Evolutionary conservation across 306 rosid species (phyloP), one percentile per base, ranked within the genome.

Genomic region (Gynostemma pentaphyllum): DNA sequence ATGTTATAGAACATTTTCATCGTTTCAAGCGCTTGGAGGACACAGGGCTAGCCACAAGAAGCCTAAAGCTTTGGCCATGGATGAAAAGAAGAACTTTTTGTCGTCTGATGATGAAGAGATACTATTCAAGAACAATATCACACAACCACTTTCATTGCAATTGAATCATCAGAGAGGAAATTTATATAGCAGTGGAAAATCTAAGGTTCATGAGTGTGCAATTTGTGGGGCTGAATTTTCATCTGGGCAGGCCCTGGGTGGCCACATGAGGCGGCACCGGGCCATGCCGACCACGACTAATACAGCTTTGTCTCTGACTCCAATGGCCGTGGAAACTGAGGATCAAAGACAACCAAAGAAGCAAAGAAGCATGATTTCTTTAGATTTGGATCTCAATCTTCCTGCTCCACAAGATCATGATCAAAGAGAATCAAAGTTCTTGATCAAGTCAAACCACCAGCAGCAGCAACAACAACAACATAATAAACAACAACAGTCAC

Each of bases 381-480:
- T 92, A 88, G 90, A 88, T 74, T 92, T 92, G 75, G 98, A 92
- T 82, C 98, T 92, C 63, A 92, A 92, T 49, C 98, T 92, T 71
- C 98, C 98, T 34, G 98, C 98, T n/a, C 66, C 66, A 40, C 98
- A 94, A 7, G 95, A 88, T 72, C 95, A 86, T 72, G 96, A 87
- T 80, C 89, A 77, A 14, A 78, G 64, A 23, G 95, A 88, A 74
- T 69, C 86, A 10, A 82, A 86, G 69, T 76, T 81, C 67, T 62
- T 75, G 45, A 87, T 87, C 48, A 75, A 71, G 51, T 63, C 82
- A 75, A 83, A 85, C 77, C 89, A 86, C 9, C 86, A 70, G 0
- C 78, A 72, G 26, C 81, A 70, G 19, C 60, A 9, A 19, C 61
- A 27, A 27, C 64, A 22, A 59, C 63, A 67, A 8, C 69, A 24